Evolutionary conservation across 805 yeast genomes (phyloP).

Genomic region (Candida krabiensis): DNA sequence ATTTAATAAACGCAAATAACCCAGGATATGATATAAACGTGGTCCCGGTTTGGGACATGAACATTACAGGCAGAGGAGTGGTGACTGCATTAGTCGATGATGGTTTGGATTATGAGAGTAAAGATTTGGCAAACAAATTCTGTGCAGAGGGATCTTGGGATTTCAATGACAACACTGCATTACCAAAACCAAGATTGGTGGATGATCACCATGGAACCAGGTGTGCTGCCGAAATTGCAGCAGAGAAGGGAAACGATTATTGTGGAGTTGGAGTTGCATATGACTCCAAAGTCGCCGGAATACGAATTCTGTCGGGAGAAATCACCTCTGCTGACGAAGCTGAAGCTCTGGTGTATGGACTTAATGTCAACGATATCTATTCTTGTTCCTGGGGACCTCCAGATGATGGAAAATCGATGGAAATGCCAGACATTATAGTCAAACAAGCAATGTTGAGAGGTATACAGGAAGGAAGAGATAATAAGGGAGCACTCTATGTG

Average conservation of each 20-base stretch:
- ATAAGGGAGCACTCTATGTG: slow-evolving; percentile 85
- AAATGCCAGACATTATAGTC: slow-evolving; percentile 78
- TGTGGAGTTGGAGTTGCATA: slow-evolving; percentile 99
- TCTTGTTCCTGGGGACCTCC: slow-evolving; percentile 99
- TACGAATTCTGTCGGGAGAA: slow-evolving; percentile 80
- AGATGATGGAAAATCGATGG: slow-evolving; percentile 86
- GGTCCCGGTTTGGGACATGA: slow-evolving; percentile 78
- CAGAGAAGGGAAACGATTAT: slow-evolving; percentile 71
- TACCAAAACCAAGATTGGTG: slow-evolving; percentile 75
- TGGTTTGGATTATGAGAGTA: slow-evolving; percentile 81
- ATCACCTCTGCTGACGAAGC: slow-evolving; percentile 91
- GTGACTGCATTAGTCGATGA: slow-evolving; percentile 92
- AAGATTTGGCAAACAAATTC: slow-evolving; percentile 71
- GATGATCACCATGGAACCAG: slow-evolving; percentile 96
- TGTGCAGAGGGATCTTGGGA: slow-evolving; percentile 88
- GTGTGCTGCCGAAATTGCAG: slow-evolving; percentile 97
- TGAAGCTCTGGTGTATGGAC: slow-evolving; percentile 74
- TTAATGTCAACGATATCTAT: slow-evolving; percentile 86
- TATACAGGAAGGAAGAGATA: slow-evolving; percentile 72
- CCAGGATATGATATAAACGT: slow-evolving; percentile 89
- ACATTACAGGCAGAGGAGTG: slow-evolving; percentile 77
- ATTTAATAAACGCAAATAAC: slow-evolving; percentile 67
- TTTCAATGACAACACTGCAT: slow-evolving; percentile 69
- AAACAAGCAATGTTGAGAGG: slow-evolving; percentile 84
- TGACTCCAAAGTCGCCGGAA: slow-evolving; percentile 81